These are phyloP conservation scores for Fusarium caatingaense DNA, from an alignment of 2,329 filamentous ascomycete species.

Conservation along the genomic window DNA sequence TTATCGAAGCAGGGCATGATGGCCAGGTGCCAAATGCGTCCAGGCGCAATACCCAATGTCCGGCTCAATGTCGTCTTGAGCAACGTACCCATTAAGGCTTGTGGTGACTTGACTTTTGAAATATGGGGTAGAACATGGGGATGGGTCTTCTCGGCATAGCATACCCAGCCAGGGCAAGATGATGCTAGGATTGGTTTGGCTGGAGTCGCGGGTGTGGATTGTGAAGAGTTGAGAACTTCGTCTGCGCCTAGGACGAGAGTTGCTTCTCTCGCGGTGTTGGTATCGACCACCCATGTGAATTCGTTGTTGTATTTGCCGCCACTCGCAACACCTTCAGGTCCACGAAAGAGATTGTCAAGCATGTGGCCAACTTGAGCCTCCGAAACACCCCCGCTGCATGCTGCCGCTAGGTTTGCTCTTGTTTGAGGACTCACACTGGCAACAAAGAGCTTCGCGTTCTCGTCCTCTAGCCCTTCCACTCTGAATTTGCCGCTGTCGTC, in stretches of 20 bases:
- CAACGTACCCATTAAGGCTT: conserved; percentile 89
- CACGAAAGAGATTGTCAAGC: conserved; percentile 81
- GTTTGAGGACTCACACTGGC: conserved; percentile 94
- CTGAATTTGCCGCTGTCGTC: conserved; percentile 50
- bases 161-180: conserved; percentile 97
- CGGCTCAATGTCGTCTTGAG: conserved; percentile 87
- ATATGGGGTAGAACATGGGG: conserved; percentile 92
- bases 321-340: conserved; percentile 73
- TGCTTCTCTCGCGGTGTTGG: conserved; percentile 83
- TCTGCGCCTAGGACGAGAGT: conserved; percentile 83
- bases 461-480: conserved; percentile 66
- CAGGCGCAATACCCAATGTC: conserved; percentile 76
- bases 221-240: conserved; percentile 66
- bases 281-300: conserved; percentile 93
- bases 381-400: conserved; percentile 77
- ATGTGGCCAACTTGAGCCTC: conserved; percentile 81
- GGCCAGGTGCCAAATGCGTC: conserved; percentile 91
- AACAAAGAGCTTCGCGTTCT: conserved; percentile 81
- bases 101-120: conserved; percentile 91
- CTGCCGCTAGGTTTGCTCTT: conserved; percentile 87
- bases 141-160: conserved; percentile 98
- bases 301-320: conserved; percentile 79
- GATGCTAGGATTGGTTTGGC: conserved; percentile 80
- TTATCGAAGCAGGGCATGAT: conserved; percentile 99
- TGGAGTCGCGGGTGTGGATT: conserved; percentile 35